Evolutionary conservation across 2,329 filamentous ascomycete genomes (phyloP), one percentile per base, ranked within the genome.

Genomic region (Colletotrichum chlorophyti): DNA sequence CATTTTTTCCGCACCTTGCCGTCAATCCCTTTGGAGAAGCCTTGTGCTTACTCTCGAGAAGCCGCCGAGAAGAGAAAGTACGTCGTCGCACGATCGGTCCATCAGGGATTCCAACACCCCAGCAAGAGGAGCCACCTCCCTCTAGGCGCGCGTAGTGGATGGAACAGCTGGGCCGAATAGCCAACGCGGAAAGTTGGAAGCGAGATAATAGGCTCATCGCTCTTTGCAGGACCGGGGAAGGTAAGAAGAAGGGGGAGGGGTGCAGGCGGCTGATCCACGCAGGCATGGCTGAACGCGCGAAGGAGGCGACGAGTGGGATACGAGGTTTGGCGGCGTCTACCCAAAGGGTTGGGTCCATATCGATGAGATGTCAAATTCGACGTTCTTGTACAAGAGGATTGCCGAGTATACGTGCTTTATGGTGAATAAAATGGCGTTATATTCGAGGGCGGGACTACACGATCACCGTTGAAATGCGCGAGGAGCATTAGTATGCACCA

Each of bases 211-310:
- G n/a, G n/a, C 29, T 14, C 42, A 5, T 24, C 24, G 19, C 38
- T 42, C 24, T 27, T 34, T 37, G 43, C 26, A 15, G 23, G 37
- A 4, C 37, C 43, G n/a, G 26, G 35, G 31, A 23, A 21, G n/a
- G 17, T n/a, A n/a, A n/a, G n/a, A n/a, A n/a, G n/a, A n/a, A n/a
- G n/a, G n/a, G n/a, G n/a, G n/a, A n/a, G n/a, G n/a, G n/a, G n/a
- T n/a, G n/a, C 8, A 29, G 49, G 37, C 29, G 51, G 51, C 43
- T 43, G 50, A 55, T 55, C 32, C 24, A 26, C 55, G 37, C 55
- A 55, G 43, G 50, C 31, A 53, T 49, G 17, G 43, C 43, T 49
- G 50, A 43, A 24, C 55, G 42, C n/a, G 38, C 24, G 51, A 26
- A 38, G 31, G 29, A 45, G 55, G 42, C 31, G 24, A n/a, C 51